These are phyloP conservation scores for Chlorella variabilis DNA, from an alignment of 163 green algal genomes.

Conservation along the genomic window DNA sequence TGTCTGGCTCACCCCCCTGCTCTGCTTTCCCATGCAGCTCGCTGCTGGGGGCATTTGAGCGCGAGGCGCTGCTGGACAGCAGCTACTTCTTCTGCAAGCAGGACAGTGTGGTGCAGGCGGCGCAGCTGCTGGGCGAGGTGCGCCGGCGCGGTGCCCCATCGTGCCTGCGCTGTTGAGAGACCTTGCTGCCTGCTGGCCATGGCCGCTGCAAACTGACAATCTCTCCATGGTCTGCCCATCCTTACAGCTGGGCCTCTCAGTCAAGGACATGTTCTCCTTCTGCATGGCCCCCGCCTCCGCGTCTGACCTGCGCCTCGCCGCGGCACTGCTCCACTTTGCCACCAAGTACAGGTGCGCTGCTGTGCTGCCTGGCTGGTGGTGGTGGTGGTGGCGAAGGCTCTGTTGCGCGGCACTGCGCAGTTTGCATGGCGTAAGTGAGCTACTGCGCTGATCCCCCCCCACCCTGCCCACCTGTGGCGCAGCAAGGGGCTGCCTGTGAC, in stretches of 20 bases:
- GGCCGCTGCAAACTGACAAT: too few species aligned
- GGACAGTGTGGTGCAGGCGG: conserved; percentile 55
- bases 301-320: conserved; percentile 39
- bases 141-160: too few species aligned
- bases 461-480: too few species aligned
- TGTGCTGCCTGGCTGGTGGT: too few species aligned
- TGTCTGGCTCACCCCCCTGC: background rate
- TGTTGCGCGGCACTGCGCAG: background rate
- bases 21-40: conserved; percentile 24
- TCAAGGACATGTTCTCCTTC: conserved; percentile 61
- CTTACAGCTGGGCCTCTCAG: conserved; percentile 37
- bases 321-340: conserved; percentile 68
- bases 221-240: background rate
- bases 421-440: too few species aligned
- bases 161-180: too few species aligned
- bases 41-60: conserved; percentile 64
- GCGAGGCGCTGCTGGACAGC: conserved; percentile 67
- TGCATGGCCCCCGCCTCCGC: conserved; percentile 64
- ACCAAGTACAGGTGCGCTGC: conserved; percentile 52
- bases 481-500: conserved; percentile 38
- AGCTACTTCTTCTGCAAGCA: conserved; percentile 83
- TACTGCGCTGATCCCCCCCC: too few species aligned
- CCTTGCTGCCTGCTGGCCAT: too few species aligned
- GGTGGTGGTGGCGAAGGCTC: background rate
- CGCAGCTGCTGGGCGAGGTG: conserved; percentile 49